Base-by-base conservation (phyloP, 805 yeast species). In the Starmerella apicola region DNA sequence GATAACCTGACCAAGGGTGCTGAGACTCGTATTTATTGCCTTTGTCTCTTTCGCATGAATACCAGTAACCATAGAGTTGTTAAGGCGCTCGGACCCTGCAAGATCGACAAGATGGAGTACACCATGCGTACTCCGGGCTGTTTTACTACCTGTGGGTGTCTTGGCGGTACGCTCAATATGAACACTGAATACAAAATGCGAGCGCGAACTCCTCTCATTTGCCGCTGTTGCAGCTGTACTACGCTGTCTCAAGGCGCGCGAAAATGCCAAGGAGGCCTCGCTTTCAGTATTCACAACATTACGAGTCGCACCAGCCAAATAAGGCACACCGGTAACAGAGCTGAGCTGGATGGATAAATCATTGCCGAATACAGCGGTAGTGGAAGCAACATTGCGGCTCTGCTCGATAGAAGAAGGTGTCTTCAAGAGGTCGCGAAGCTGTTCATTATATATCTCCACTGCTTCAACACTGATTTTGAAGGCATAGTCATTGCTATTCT, bases 51-150 rank as follows among this genome's bases (percentile, higher is more conserved):
- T 72, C 21, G 88, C 62, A 36, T 96, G 61, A 10, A 77, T 81
- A 0, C 96, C 96, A 1, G 72, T 70, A 0, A 75, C 93, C 52
- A 77, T 81, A 0, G 95, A 81, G 15, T 72, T 68, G 8, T 76
- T 59, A 13, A 86, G 64, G 42, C 97, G 66, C 62, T 88, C 98
- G 0, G 95, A 83, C 2, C 98, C 98, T 0, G 98, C 98, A 40
- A 88, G 65, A 60, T 88, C 98, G 36, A 91, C 76, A 39, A 88
- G 62, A 53, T 88, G 86, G 42, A 88, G 63, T 2, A 72, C 67
- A 15, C 33, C 33, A 30, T 30, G 33, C 22, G 22, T 12, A 7
- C 15, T 18, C 7, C n/a, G 20, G n/a, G 8, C 33, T 8, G 22
- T 10, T 7, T 7, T 6, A n/a, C 9, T 6, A 18, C 33, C 33